Conservation (phyloP, 139 green algal species). For the Haematococcus sp. region DNA sequence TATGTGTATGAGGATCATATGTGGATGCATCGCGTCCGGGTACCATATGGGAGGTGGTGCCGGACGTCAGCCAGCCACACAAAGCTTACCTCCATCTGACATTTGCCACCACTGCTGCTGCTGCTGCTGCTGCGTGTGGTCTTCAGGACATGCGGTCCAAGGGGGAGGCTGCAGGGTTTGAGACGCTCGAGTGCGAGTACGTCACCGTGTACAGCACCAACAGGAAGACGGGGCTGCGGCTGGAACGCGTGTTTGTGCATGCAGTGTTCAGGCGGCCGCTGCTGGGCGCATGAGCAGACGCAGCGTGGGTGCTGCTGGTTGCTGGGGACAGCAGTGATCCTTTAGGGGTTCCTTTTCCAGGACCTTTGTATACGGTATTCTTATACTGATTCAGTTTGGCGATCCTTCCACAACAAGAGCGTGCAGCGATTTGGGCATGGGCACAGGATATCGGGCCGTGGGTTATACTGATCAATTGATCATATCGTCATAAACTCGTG, state of each 20-base stretch:
- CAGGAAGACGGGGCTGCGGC: conserved; percentile 49
- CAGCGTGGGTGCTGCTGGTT: not conserved
- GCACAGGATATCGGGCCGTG: not conserved
- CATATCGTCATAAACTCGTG: too few species aligned
- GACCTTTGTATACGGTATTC: too few species aligned
- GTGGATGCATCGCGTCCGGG: too few species aligned
- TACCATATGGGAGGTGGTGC: too few species aligned
- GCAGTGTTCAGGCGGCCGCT: conserved; percentile 62
- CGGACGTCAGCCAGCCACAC: too few species aligned
- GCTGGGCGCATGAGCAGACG: not conserved
- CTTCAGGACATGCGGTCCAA: conserved; percentile 34
- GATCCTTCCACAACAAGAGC: not conserved
- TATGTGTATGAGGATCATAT: too few species aligned
- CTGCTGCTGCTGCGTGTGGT: too few species aligned
- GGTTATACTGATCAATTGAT: too few species aligned
- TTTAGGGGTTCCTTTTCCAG: not conserved
- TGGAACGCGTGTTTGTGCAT: conserved; percentile 77
- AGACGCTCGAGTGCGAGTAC: conserved; percentile 60
- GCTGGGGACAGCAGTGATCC: not conserved
- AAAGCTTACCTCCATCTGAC: too few species aligned
- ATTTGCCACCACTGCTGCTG: too few species aligned
- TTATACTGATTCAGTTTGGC: too few species aligned
- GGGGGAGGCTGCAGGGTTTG: conserved; percentile 48
- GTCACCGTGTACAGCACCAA: conserved; percentile 60
- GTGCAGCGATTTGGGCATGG: not conserved